Base-by-base conservation (phyloP, 768 basidiomycete genomes). In the Coprinopsis cinerea region DNA sequence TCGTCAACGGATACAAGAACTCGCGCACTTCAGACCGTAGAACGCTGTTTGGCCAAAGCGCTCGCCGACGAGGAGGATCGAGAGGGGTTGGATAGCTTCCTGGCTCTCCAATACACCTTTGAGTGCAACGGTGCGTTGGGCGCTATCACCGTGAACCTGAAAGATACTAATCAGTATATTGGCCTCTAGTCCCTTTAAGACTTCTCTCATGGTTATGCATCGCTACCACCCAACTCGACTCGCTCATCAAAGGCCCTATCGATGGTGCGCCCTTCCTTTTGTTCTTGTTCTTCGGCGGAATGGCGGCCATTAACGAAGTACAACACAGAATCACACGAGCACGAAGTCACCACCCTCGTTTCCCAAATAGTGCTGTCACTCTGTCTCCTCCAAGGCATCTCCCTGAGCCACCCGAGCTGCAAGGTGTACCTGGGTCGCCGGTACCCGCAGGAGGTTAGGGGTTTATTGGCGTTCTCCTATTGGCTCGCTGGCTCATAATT, bases 301-400 rank as follows among this genome's bases (percentile, higher is more conserved):
- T 15, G 40, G 53, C 43, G 41, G 58, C 26, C 42, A 30, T 39
- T 50, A 23, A 47, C 28, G 23, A 44, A 34, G 5, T 25, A 42
- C 20, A 42, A 30, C 15, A 22, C 52, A 63, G 62, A 52, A 26
- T 74, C 78, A 30, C 67, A 65, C 44, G 71, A 72, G 49, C 52
- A 65, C n/a, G 81, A 88, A 47, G 71, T 74, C 1, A 61, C 67
- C 20, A 64, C 61, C 3, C 51, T 86, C 9, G 69, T 76, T 7
- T 66, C 71, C 0, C 83, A 85, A 48, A 61, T 90, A 17, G 62
- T 73, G 0, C 77, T 79, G 48, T 65, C 82, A 0, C 72, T 92
- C 10, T 82, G 77, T 0, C 69, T 94, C 32, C 66, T 92, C 4
- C 92, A 94, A 63, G 92, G 92, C 4, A 71, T 89, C 9, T 73